Conservation (phyloP, 805 yeast species). For the Scheffersomyces coipomensis region DNA sequence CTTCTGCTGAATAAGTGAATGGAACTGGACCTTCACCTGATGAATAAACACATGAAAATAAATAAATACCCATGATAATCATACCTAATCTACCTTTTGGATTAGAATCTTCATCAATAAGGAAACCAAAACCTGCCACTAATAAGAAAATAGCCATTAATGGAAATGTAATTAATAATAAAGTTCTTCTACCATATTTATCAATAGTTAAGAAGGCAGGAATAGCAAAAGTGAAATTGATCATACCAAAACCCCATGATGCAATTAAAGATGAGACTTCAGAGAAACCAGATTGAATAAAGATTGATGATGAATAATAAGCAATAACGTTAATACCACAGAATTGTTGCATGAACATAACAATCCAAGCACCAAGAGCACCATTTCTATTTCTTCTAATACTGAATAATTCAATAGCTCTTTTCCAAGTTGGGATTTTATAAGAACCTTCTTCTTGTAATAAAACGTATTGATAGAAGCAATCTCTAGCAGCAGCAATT, state of each 20-base stretch:
- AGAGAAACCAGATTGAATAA: constrained; percentile 63
- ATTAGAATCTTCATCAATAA: constrained; percentile 44
- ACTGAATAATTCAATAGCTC: constrained; percentile 58
- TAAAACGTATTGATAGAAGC: constrained; percentile 56
- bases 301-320: constrained; percentile 77
- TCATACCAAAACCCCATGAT: constrained; percentile 83
- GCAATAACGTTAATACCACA: constrained; percentile 90
- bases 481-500: constrained; percentile 63
- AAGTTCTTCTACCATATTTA: constrained; percentile 67
- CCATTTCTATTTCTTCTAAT: constrained; percentile 84
- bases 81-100: constrained; percentile 55
- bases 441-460: constrained; percentile 61
- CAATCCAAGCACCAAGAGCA: constrained; percentile 73
- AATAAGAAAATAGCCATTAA: constrained; percentile 59
- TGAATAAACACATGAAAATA: constrained; percentile 72
- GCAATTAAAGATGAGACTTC: constrained; percentile 68
- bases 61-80: constrained; percentile 70
- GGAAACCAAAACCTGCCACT: constrained; percentile 69
- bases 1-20: constrained; percentile 85
- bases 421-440: constrained; percentile 42
- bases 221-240: constrained; percentile 76
- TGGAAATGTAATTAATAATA: constrained; percentile 61
- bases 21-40: constrained; percentile 91
- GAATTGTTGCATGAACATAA: constrained; percentile 88
- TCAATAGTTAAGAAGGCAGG: constrained; percentile 84